phyloP scores from a whole-genome alignment of 208 protist species.

The Leishmania gerbilli region DNA sequence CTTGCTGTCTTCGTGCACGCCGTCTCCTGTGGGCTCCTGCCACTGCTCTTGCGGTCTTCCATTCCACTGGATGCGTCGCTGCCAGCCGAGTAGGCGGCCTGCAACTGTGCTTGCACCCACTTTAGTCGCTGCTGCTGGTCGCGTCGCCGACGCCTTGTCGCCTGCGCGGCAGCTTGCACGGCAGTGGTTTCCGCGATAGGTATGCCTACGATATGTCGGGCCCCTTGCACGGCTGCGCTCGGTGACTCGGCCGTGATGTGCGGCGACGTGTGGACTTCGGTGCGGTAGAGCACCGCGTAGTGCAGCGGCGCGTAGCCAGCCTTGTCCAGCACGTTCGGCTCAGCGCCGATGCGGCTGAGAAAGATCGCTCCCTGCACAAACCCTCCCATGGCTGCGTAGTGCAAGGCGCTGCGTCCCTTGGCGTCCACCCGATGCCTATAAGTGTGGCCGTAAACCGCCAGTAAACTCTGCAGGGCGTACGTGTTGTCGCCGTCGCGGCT shows the following conservation, averaged over 20 bases:
- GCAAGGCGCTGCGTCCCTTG: slow-evolving; percentile 35
- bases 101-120: slow-evolving; percentile 11
- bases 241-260: slow-evolving; percentile 18
- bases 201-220: slow-evolving; percentile 22
- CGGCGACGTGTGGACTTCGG: slow-evolving; percentile 10
- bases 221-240: slow-evolving; percentile 17
- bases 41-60: not conserved
- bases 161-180: slow-evolving; percentile 21
- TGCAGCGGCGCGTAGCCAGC: slow-evolving; percentile 47
- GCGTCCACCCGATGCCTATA: slow-evolving; percentile 26
- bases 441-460: slow-evolving; percentile 16
- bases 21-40: not conserved
- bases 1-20: not conserved
- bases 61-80: not conserved
- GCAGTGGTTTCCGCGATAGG: slow-evolving; percentile 13
- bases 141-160: slow-evolving; percentile 16
- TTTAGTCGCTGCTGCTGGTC: slow-evolving; percentile 17
- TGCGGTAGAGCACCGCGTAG: slow-evolving; percentile 38
- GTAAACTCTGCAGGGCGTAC: slow-evolving; percentile 26
- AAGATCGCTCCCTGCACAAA: slow-evolving; percentile 32
- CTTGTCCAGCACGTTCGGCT: slow-evolving; percentile 37
- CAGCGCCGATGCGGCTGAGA: slow-evolving; percentile 35
- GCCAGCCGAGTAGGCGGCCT: slow-evolving; percentile 6
- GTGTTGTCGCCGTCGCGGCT: slow-evolving; percentile 37
- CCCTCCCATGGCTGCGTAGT: slow-evolving; percentile 38